These are phyloP conservation scores for Gloeostereum incarnatum DNA, from an alignment of 768 basidiomycete genomes.

Conservation along the genomic window DNA sequence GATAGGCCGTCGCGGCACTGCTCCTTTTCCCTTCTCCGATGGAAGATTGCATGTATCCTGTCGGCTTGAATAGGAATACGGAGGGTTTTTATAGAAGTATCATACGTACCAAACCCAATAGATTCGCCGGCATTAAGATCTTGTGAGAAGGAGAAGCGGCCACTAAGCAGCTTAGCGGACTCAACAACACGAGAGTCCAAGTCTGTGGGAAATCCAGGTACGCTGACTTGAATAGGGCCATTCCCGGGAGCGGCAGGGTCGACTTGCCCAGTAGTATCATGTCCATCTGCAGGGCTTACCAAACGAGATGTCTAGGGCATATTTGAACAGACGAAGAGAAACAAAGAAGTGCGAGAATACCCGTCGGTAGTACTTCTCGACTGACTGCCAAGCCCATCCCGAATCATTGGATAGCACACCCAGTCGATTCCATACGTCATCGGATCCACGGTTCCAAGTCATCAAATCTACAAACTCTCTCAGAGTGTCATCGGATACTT, in stretches of 20 bases:
- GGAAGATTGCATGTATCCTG: slow-evolving; percentile 7
- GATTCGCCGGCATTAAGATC: not conserved
- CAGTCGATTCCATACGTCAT: not conserved
- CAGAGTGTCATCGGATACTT: not conserved
- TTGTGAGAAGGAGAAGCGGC: not conserved
- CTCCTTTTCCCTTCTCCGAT: slow-evolving; percentile 8
- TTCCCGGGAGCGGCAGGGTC: not conserved
- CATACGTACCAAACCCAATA: not conserved
- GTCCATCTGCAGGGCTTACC: not conserved
- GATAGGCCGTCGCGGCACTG: slow-evolving; percentile 10
- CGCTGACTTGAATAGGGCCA: not conserved
- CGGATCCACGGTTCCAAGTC: slow-evolving; percentile 2
- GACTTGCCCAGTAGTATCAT: not conserved
- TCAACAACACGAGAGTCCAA: not conserved
- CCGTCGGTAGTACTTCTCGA: not conserved
- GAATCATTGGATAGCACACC: not conserved
- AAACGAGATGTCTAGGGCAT: not conserved
- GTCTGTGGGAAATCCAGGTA: not conserved
- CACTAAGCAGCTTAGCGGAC: not conserved
- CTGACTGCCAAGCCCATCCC: not conserved
- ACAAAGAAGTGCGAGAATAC: not conserved
- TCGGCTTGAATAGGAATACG: not conserved
- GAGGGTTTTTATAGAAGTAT: not conserved
- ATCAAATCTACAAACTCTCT: slow-evolving; percentile 1
- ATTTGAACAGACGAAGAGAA: not conserved